phyloP scores from a whole-genome alignment of 805 yeast genomes.

The Candida ipomoeae region DNA sequence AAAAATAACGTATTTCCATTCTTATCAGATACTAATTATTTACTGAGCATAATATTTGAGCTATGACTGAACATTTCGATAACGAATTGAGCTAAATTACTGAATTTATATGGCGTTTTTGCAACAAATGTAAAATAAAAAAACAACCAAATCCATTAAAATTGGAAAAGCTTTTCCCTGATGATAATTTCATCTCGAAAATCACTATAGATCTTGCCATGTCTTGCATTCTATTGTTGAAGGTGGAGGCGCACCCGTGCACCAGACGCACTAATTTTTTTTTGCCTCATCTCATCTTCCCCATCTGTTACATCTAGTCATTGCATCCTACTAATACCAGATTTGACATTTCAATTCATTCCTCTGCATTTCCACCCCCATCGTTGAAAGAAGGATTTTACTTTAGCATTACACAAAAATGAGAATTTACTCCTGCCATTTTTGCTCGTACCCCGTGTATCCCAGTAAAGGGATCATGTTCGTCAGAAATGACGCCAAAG shows the following conservation, averaged over 20 bases:
- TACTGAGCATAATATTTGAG: too few species aligned
- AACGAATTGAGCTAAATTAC: too few species aligned
- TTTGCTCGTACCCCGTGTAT: slow-evolving; percentile 95
- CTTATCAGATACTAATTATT: too few species aligned
- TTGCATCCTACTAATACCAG: slow-evolving; percentile 1
- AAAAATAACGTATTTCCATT: too few species aligned
- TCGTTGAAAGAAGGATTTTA: neutral
- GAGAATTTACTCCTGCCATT: slow-evolving; percentile 92
- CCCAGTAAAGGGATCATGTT: slow-evolving; percentile 88
- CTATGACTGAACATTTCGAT: too few species aligned
- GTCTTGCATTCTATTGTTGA: neutral
- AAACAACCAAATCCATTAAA: too few species aligned
- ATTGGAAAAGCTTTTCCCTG: too few species aligned
- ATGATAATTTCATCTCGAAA: too few species aligned
- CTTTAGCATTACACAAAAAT: slow-evolving; percentile 31
- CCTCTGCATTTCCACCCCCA: slow-evolving; percentile 1
- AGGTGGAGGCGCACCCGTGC: slow-evolving; percentile 14
- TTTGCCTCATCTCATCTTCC: slow-evolving; percentile 15
- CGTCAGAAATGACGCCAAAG: slow-evolving; percentile 97
- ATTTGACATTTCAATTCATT: slow-evolving; percentile 6
- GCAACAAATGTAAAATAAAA: too few species aligned
- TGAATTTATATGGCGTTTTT: too few species aligned
- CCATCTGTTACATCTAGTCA: slow-evolving; percentile 1
- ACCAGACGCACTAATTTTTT: slow-evolving; percentile 13
- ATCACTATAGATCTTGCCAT: neutral